Base-by-base conservation (phyloP, 768 basidiomycete species). In the Russula olivacea region DNA sequence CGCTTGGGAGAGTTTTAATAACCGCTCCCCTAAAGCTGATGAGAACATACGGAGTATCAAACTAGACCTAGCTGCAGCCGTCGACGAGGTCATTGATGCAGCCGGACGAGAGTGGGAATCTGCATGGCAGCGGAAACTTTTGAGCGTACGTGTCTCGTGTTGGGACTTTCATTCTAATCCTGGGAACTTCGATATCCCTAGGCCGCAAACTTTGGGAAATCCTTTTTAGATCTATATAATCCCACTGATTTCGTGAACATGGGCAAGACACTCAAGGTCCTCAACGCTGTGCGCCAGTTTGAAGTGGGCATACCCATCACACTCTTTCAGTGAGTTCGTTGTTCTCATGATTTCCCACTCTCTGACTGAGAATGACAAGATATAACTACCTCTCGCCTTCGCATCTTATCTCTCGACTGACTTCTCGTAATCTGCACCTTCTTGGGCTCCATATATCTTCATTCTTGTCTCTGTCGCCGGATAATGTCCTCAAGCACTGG, bases 181-280 rank as follows among this genome's bases (percentile, higher is more conserved):
- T 50, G 19, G 55, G n/a, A 14, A 49, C 61, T 21, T 28, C 66
- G 0, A 49, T n/a, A 4, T 9, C 28, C 40, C 8, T 67, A 96
- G 91, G 93, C 95, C n/a, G 96, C 96, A 9, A 94, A 94, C 72
- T 98, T 96, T 70, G 97, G 96, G 1, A 84, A 93, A 64, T 89
- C 92, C 0, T 99, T 94, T 72, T 75, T 99, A 66, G 97, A 98
- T 71, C 80, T 93, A 30, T 90, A 93, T 71, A 91, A 98, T 71
- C 91, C 96, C 4, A 86, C 84, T 0, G 93, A 97, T 70, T 95
- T 97, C 68, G 85, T 98, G 36, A 81, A 85, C 53, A 93, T 97
- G 88, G 94, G 93, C 0, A 90, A 94, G 72, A 86, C 87, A 1
- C 79, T 99, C 28, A 93, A 95, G 71, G 95, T 99, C 43, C 76